phyloP scores from a whole-genome alignment of 257 asterid species.

The Striga asiatica region DNA sequence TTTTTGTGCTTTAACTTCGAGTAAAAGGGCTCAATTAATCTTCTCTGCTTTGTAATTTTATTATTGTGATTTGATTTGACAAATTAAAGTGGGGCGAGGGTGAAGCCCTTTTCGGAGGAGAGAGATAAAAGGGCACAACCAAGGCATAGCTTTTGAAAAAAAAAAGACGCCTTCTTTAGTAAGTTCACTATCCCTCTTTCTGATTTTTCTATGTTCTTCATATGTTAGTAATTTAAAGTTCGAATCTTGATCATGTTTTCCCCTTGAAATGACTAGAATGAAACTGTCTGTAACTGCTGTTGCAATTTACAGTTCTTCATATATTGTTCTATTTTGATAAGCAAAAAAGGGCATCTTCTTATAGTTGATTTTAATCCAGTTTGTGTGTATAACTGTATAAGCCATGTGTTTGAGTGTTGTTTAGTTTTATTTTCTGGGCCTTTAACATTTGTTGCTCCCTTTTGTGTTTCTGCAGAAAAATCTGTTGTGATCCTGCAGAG shows the following conservation, averaged over 20 bases:
- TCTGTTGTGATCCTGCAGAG: conserved; percentile 1
- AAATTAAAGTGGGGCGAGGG: too few relatives aligned
- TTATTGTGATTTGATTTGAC: background rate
- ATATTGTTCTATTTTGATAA: background rate
- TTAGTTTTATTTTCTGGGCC: too few relatives aligned
- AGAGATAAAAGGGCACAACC: background rate
- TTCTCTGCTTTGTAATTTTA: background rate
- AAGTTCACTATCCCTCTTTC: background rate
- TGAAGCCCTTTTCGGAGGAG: background rate
- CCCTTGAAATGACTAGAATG: too few relatives aligned
- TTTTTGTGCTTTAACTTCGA: background rate
- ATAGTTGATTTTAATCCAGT: too few relatives aligned
- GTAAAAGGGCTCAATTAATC: background rate
- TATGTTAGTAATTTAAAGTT: too few relatives aligned
- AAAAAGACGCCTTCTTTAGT: background rate
- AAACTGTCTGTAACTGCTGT: too few relatives aligned
- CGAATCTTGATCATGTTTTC: background rate
- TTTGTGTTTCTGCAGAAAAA: background rate
- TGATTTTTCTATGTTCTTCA: background rate
- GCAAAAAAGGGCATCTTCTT: background rate
- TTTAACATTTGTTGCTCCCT: too few relatives aligned
- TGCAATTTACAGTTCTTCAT: too few relatives aligned
- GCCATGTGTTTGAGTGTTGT: too few relatives aligned
- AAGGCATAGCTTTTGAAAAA: background rate
- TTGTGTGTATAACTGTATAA: background rate